phyloP scores from a whole-genome alignment of 2,329 filamentous ascomycete genomes.

The Didymella sp. region DNA sequence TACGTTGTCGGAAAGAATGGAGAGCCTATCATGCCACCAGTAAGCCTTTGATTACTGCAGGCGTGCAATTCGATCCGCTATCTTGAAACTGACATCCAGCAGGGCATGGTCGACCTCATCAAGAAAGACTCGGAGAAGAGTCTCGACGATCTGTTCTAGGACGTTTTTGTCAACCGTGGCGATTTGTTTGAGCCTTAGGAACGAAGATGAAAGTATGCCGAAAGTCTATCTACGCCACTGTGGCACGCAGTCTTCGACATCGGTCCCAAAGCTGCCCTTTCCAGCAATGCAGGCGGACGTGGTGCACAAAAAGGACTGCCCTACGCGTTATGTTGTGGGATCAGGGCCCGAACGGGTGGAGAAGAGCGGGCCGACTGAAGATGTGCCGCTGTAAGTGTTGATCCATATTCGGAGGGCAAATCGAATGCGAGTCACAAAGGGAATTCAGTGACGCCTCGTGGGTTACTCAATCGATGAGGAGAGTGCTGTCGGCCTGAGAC shows the following conservation, averaged over 20 bases:
- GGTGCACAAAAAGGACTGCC: conserved; percentile 23
- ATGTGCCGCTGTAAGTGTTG: conserved; percentile 6
- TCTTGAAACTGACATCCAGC: not conserved
- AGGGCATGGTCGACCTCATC: conserved; percentile 96
- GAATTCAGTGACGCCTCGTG: conserved; percentile 1
- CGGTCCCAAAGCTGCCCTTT: conserved; percentile 12
- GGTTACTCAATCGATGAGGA: not conserved
- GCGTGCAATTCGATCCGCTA: not conserved
- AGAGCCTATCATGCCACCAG: conserved; percentile 88
- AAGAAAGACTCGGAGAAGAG: conserved; percentile 92
- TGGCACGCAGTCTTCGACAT: conserved; percentile 47
- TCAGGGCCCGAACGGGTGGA: conserved; percentile 1
- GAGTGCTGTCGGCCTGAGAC: not conserved
- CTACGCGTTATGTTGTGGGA: conserved; percentile 12
- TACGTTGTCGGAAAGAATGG: conserved; percentile 81
- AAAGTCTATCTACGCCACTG: conserved; percentile 42
- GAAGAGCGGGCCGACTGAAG: conserved; percentile 10
- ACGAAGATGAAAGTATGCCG: conserved; percentile 10
- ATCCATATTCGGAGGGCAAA: not conserved
- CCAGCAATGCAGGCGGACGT: conserved; percentile 9
- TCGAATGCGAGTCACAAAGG: conserved; percentile 6
- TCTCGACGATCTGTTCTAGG: conserved; percentile 80
- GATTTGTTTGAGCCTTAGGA: not conserved
- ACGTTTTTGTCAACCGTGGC: not conserved
- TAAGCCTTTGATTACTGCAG: conserved; percentile 53